phyloP scores from a whole-genome alignment of 2,329 filamentous ascomycete genomes.

The Incumbomyces lentus region DNA sequence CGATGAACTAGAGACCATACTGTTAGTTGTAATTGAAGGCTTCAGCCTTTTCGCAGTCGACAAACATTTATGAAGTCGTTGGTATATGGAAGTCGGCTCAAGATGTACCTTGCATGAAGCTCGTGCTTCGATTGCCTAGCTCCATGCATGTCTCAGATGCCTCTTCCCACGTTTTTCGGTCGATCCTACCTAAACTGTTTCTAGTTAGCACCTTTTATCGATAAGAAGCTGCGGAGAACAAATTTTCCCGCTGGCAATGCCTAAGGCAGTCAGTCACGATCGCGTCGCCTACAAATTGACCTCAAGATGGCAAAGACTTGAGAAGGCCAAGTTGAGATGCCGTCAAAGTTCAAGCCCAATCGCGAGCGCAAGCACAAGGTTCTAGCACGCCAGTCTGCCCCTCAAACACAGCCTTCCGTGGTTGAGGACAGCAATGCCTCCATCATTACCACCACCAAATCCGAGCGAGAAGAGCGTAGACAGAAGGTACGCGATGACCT shows the following conservation, averaged over 20 bases:
- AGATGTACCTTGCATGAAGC: too few relatives aligned
- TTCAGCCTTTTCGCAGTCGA: too few relatives aligned
- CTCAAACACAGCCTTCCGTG: background rate
- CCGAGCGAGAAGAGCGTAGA: constrained; percentile 44
- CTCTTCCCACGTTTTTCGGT: background rate
- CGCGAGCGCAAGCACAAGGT: constrained; percentile 8
- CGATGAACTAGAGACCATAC: too few relatives aligned
- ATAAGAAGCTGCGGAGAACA: too few relatives aligned
- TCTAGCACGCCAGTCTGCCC: background rate
- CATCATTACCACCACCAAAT: constrained; percentile 36
- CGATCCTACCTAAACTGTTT: too few relatives aligned
- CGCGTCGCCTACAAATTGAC: too few relatives aligned
- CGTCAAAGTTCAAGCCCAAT: constrained; percentile 9
- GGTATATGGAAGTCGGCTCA: too few relatives aligned
- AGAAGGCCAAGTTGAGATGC: background rate
- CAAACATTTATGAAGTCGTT: too few relatives aligned
- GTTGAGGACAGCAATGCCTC: background rate
- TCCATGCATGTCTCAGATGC: background rate
- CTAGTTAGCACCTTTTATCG: too few relatives aligned
- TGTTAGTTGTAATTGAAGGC: too few relatives aligned
- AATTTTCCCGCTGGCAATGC: background rate
- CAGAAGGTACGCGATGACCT: constrained; percentile 44
- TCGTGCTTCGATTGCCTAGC: background rate
- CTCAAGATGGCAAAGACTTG: too few relatives aligned
- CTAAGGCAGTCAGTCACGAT: background rate